phyloP scores from a whole-genome alignment of 2,329 filamentous ascomycete genomes.

The Coniochaeta ligniaria region DNA sequence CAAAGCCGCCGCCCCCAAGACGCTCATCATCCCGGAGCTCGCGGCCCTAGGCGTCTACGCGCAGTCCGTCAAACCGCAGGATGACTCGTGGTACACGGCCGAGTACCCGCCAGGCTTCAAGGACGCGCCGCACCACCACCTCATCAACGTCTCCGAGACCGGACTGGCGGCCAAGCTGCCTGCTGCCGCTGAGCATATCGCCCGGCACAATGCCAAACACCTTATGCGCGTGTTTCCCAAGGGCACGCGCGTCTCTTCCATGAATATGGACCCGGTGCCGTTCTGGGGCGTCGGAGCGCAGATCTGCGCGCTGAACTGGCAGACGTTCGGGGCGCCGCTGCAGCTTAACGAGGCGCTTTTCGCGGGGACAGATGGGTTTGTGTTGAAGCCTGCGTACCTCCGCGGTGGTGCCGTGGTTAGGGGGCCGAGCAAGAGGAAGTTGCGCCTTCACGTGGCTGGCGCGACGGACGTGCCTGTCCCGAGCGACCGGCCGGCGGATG shows the following conservation, averaged over 20 bases:
- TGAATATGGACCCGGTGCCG: conserved; percentile 53
- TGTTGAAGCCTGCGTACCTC: conserved; percentile 56
- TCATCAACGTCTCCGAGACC: conserved; percentile 63
- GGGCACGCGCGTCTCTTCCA: conserved; percentile 60
- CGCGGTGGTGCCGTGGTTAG: conserved; percentile 47
- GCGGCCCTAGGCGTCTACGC: conserved; percentile 61
- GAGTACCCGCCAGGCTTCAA: conserved; percentile 29
- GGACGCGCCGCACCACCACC: conserved; percentile 56
- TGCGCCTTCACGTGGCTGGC: conserved; percentile 53
- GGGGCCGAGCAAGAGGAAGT: conserved; percentile 32
- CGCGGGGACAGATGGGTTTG: conserved; percentile 55
- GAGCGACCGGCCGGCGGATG: conserved; percentile 38
- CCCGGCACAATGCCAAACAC: conserved; percentile 54
- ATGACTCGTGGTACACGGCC: conserved; percentile 58
- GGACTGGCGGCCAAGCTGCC: conserved; percentile 47
- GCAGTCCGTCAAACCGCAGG: conserved; percentile 59
- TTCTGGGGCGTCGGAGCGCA: conserved; percentile 64
- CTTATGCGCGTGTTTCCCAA: conserved; percentile 68
- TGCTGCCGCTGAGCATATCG: conserved; percentile 37
- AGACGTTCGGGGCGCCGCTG: conserved; percentile 58
- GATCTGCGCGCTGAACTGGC: conserved; percentile 65
- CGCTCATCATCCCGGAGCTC: conserved; percentile 55
- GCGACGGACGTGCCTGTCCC: conserved; percentile 55
- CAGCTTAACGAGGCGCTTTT: conserved; percentile 65
- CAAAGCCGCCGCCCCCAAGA: conserved; percentile 37